Base-by-base conservation (phyloP, 352 stramenopile species). In the Phytophthora ramorum region DNA sequence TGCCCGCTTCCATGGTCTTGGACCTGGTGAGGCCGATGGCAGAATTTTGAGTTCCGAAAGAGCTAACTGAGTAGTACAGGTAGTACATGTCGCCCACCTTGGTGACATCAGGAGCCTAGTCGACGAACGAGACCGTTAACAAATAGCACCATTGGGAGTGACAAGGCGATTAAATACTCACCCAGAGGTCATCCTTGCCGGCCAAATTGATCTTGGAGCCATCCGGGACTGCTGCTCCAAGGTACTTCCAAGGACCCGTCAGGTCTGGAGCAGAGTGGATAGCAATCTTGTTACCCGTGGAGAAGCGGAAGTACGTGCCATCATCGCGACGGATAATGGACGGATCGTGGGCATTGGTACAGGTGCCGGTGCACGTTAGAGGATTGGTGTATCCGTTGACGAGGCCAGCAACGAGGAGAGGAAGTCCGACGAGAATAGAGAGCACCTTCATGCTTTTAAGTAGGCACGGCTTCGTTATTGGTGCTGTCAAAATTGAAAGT, bases 241-340 rank as follows among this genome's bases (percentile, higher is more conserved):
- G 51, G 54, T 87, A 84, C 22, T 66, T 73, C 78, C 75, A 87
- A 5, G 78, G 75, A 9, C 78, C 75, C 0, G 49, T 73, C 14
- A 87, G 68, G 19, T 68, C 46, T 9, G 75, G 70, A 2, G 78
- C 73, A 3, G 78, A 77, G 56, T 87, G 78, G 30, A 87, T 71
- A 7, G 78, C 72, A 43, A 87, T 78, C 46, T 83, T 80, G 57
- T 67, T 71, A n/a, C 76, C 76, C 0, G 78, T 87, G 3, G 73
- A 83, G 69, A 87, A 85, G 22, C 75, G 75, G 53, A 83, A 87
- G 63, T 87, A 87, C 14, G 67, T 87, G 53, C 78, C 76, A 51
- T 87, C 71, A 16, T 58, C 45, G 20, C 73, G 70, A 20, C 76
- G 73, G 50, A 85, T 83, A 46, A 87, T 83, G 37, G 78, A 76